Evolutionary conservation across 805 yeast species (phyloP).

Genomic region (Saccharomyces mikatae): DNA sequence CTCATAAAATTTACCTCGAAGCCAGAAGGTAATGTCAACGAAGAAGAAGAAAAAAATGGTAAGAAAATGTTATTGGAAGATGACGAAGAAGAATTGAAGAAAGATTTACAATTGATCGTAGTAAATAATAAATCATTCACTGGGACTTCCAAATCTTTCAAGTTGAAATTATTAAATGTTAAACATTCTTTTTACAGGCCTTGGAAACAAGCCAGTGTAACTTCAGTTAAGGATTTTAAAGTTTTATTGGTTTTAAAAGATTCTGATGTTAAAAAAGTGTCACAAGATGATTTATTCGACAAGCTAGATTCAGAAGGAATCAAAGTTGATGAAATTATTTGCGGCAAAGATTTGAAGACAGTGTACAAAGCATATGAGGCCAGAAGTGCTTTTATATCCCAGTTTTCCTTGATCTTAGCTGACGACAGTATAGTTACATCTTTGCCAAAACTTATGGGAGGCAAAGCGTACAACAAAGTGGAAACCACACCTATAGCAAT

Average conservation of each 20-base stretch:
- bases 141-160: constrained; percentile 43
- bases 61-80: constrained; percentile 52
- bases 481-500: constrained; percentile 65
- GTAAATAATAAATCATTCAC: constrained; percentile 60
- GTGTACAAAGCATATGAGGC: constrained; percentile 85
- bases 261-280: constrained; percentile 31
- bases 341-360: constrained; percentile 70
- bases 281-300: constrained; percentile 52
- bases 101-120: constrained; percentile 49
- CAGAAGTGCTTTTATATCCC: constrained; percentile 61
- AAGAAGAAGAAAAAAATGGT: constrained; percentile 26
- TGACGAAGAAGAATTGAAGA: constrained; percentile 36
- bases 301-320: constrained; percentile 43
- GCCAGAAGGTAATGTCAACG: constrained; percentile 7
- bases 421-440: constrained; percentile 77
- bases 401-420: constrained; percentile 69
- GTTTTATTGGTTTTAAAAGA: constrained; percentile 32
- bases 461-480: constrained; percentile 63
- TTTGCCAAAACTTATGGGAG: constrained; percentile 81
- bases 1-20: constrained; percentile 50
- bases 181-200: constrained; percentile 25
- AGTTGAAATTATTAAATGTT: constrained; percentile 44
- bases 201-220: constrained; percentile 26
- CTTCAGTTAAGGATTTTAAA: constrained; percentile 32
- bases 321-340: constrained; percentile 43